phyloP scores from a whole-genome alignment of 805 yeast species.

The Yamadazyma paraphyllophila region DNA sequence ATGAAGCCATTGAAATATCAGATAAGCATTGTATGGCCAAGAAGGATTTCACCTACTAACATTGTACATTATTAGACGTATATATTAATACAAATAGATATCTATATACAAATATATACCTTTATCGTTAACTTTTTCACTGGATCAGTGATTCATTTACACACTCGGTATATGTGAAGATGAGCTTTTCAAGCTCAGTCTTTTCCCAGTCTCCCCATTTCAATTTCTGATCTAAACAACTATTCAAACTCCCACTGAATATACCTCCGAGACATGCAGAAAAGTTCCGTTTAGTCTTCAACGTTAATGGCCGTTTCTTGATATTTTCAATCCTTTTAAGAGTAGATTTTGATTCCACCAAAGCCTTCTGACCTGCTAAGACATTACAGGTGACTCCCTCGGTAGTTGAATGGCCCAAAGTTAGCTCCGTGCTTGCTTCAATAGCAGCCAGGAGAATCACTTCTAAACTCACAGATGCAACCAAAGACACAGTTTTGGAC shows the following conservation, averaged over 20 bases:
- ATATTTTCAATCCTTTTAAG: neutral
- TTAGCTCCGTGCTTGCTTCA: conserved; percentile 1
- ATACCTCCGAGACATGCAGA: neutral
- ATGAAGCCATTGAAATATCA: conserved; percentile 86
- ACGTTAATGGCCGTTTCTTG: neutral
- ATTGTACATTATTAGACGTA: conserved; percentile 1
- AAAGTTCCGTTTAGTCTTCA: neutral
- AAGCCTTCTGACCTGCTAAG: conserved; percentile 1
- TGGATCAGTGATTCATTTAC: no score
- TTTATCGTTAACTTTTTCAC: no score
- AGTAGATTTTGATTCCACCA: neutral
- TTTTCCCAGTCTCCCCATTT: conserved; percentile 16
- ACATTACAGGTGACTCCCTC: conserved; percentile 5
- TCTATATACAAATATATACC: no score
- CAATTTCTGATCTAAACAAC: neutral
- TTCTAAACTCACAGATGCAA: neutral
- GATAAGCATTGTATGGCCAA: conserved; percentile 69
- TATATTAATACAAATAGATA: neutral
- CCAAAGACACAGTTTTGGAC: neutral
- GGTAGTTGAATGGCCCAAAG: neutral
- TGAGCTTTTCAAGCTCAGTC: conserved; percentile 1
- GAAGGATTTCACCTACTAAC: conserved; percentile 10
- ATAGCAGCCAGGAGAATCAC: neutral
- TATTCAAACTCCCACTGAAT: neutral
- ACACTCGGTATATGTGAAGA: neutral